Evolutionary conservation across 2,329 filamentous ascomycete species (phyloP), one percentile per base, ranked within the genome.

Genomic region (Phialophora tarda): DNA sequence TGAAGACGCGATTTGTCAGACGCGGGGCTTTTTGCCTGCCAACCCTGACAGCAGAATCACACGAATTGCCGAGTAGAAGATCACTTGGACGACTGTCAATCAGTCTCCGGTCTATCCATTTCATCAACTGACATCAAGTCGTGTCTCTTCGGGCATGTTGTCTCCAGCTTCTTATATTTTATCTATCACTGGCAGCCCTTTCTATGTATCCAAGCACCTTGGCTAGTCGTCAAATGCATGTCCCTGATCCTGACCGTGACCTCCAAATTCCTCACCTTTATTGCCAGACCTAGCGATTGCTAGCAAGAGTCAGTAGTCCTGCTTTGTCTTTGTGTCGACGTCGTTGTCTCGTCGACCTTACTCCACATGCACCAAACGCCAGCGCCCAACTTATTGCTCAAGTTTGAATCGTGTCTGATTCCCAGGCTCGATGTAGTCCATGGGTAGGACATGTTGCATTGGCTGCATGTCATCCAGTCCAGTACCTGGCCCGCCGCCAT

Each of bases 341-440:
- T 28, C 2, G 28, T 55, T 21, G 28, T 55, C 24, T 32, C 28
- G 28, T 34, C 17, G 53, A 21, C 12, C 48, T n/a, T 17, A 60
- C 47, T 72, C 23, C 60, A 70, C 17, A 71, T 71, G 59, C 70
- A 73, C 23, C 75, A 76, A 67, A 75, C 74, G 58, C 67, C 67
- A 44, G 44, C 41, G 7, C 62, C 54, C 28, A 17, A 28, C 60
- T 66, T 64, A 68, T 66, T 59, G 59, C 54, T 70, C 61, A 32
- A 65, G 66, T 62, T 68, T 69, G 48, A 59, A 69, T 54, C 65
- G 64, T n/a, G 55, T 50, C 47, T 68, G 63, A 57, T 67, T 66
- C 24, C 51, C 56, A 54, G 69, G 59, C 32, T 72, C 67, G 47
- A 73, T 69, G 50, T 73, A 73, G 50, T 73, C 71, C 71, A 73